A percentile compares a stretch with the other conserved stretches of the same genome.
phyloP scores from a whole-genome alignment of 371 early-diverging fungal genomes.

The Quaeritorhiza haematococci region DNA sequence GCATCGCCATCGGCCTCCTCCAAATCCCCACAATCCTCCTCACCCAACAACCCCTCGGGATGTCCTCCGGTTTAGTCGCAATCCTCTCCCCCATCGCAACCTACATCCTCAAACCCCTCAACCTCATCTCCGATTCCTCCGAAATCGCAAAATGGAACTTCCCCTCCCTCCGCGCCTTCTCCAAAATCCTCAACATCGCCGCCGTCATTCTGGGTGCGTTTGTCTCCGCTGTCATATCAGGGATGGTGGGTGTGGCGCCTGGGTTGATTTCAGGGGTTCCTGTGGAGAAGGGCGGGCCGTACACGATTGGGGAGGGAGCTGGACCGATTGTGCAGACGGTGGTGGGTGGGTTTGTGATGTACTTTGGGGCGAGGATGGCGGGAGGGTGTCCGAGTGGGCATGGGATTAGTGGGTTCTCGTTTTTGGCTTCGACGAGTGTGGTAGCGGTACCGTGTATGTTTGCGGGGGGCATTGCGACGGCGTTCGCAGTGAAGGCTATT shows the following conservation, averaged over 20 bases:
- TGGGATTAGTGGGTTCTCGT: slow-evolving; percentile 30
- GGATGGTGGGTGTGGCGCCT: background rate
- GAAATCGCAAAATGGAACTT: background rate
- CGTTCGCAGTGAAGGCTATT: slow-evolving; percentile 4
- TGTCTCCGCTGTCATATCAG: background rate
- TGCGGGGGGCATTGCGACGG: slow-evolving; percentile 19
- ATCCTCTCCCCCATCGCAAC: slow-evolving; percentile 8
- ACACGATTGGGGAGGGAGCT: background rate
- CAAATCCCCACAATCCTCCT: slow-evolving; percentile 16
- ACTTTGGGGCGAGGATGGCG: slow-evolving; percentile 20
- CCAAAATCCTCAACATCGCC: slow-evolving; percentile 1
- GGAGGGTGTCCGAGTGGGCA: slow-evolving; percentile 31
- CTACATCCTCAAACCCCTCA: slow-evolving; percentile 12
- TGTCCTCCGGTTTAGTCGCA: slow-evolving; percentile 6
- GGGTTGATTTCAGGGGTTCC: slow-evolving; percentile 5
- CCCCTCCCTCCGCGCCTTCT: background rate
- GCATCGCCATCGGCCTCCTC: slow-evolving; percentile 15
- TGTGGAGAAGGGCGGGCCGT: slow-evolving; percentile 4
- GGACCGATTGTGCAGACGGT: slow-evolving; percentile 4
- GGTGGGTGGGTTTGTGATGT: slow-evolving; percentile 18
- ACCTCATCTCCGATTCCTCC: slow-evolving; percentile 2
- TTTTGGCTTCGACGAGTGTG: slow-evolving; percentile 14
- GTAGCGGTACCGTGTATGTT: slow-evolving; percentile 29
- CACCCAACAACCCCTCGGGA: slow-evolving; percentile 10
- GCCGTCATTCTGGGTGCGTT: slow-evolving; percentile 1